Conservation (phyloP, 192 early-diverging fungal genomes). For the Obelidium mucronatum region DNA sequence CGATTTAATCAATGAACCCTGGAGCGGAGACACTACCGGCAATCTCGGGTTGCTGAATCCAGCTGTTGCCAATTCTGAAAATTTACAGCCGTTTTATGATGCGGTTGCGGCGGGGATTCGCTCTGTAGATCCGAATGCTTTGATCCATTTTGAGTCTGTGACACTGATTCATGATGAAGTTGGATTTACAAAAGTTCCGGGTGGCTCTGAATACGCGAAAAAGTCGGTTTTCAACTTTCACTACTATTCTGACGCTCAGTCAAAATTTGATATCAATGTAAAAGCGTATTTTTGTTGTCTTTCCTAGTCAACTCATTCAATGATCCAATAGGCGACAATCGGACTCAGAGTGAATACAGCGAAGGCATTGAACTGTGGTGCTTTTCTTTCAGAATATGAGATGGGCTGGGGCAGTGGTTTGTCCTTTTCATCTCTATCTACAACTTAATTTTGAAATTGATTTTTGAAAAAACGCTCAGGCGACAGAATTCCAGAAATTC, state of each 20-base stretch:
- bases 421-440: too few relatives aligned
- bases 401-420: slow-evolving; percentile 15
- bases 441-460: background rate
- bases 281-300: slow-evolving; percentile 2
- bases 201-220: slow-evolving; percentile 1
- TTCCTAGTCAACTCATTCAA: too few relatives aligned
- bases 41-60: slow-evolving; percentile 57
- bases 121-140: slow-evolving; percentile 54
- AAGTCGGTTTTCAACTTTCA: slow-evolving; percentile 34
- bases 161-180: slow-evolving; percentile 20
- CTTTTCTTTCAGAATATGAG: slow-evolving; percentile 34
- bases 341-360: slow-evolving; percentile 3
- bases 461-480: background rate
- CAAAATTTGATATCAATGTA: slow-evolving; percentile 1
- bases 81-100: slow-evolving; percentile 62
- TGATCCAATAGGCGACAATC: slow-evolving; percentile 35
- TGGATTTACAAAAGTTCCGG: slow-evolving; percentile 35
- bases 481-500: slow-evolving; percentile 8
- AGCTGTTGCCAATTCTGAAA: slow-evolving; percentile 47
- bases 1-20: slow-evolving; percentile 72
- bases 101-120: slow-evolving; percentile 56
- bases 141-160: slow-evolving; percentile 70
- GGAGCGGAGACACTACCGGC: slow-evolving; percentile 48
- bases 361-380: slow-evolving; percentile 16
- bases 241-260: slow-evolving; percentile 25